Conservation (phyloP, 2,329 filamentous ascomycete genomes). For the Nemania sp. region DNA sequence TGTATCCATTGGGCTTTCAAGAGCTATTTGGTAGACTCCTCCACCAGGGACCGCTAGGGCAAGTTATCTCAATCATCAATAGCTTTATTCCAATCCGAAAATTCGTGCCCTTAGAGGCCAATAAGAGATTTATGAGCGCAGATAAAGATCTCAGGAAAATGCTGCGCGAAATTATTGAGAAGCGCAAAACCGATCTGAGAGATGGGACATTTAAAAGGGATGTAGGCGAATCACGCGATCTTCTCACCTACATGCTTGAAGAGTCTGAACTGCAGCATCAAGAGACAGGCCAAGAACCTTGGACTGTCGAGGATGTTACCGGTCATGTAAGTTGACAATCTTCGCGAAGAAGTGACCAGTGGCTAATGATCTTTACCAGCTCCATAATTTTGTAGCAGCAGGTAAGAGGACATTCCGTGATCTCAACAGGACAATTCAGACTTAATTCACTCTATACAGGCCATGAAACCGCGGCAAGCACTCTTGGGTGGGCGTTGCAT, state of each 20-base stretch:
- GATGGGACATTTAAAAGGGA: constrained; percentile 29
- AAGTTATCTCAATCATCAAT: constrained; percentile 40
- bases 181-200: constrained; percentile 36
- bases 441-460: constrained; percentile 24
- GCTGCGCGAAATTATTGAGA: constrained; percentile 38
- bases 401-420: constrained; percentile 33
- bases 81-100: constrained; percentile 38
- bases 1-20: constrained; percentile 32
- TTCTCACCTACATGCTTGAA: constrained; percentile 40
- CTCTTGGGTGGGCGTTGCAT: constrained; percentile 41
- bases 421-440: constrained; percentile 7
- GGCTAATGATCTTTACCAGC: constrained; percentile 1
- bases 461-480: constrained; percentile 42
- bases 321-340: constrained; percentile 33
- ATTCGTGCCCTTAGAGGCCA: constrained; percentile 45
- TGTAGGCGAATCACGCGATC: constrained; percentile 29
- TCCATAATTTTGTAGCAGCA: constrained; percentile 28
- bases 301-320: constrained; percentile 40
- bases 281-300: constrained; percentile 32
- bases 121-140: constrained; percentile 43
- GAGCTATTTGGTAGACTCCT: constrained; percentile 40
- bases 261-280: constrained; percentile 28
- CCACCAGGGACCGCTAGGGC: constrained; percentile 33
- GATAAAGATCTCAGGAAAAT: constrained; percentile 41
- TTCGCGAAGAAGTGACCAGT: not conserved